Percentiles rank a stretch among this genome's conserved stretches.
Evolutionary conservation across 2,329 filamentous ascomycete species (phyloP).

Genomic region (Colletotrichum lindemuthianum): DNA sequence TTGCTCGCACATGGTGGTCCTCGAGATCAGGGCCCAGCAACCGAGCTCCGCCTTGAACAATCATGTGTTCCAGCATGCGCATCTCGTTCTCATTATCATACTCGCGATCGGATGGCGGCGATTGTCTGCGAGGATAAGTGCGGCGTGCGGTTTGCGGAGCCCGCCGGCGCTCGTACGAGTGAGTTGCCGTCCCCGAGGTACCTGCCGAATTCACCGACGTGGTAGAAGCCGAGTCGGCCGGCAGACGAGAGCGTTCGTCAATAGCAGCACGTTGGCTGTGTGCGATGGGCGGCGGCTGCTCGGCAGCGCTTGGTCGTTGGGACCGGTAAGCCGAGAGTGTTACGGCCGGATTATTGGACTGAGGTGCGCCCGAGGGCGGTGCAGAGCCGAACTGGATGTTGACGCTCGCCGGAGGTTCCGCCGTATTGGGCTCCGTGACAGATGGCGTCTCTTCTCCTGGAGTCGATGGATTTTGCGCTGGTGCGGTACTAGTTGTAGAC

Average conservation of each 20-base stretch:
- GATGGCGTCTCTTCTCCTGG: neutral
- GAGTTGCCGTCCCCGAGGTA: neutral
- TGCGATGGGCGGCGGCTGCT: slow-evolving; percentile 1
- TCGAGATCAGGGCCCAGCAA: slow-evolving; percentile 34
- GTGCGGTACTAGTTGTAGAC: neutral
- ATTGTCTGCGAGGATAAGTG: slow-evolving; percentile 22
- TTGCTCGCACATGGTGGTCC: slow-evolving; percentile 50
- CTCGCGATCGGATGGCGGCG: slow-evolving; percentile 22
- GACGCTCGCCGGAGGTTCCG: neutral
- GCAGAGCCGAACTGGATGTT: slow-evolving; percentile 36
- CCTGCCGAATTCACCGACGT: slow-evolving; percentile 6
- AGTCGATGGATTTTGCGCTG: neutral
- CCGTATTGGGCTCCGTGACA: too few relatives aligned
- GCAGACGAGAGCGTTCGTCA: neutral
- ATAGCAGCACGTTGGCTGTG: too few relatives aligned
- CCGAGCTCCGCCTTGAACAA: neutral
- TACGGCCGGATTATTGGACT: slow-evolving; percentile 4
- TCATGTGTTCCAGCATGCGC: slow-evolving; percentile 33
- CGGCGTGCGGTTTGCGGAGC: slow-evolving; percentile 5
- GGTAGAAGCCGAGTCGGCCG: neutral
- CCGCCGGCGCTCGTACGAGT: slow-evolving; percentile 15
- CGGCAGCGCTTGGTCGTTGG: slow-evolving; percentile 9
- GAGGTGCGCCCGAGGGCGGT: slow-evolving; percentile 24
- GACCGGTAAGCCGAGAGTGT: slow-evolving; percentile 4
- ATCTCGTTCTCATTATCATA: slow-evolving; percentile 22